These are phyloP conservation scores for Chrysosphaeria jannelii DNA, from an alignment of 2,329 filamentous ascomycete genomes.

Conservation along the genomic window DNA sequence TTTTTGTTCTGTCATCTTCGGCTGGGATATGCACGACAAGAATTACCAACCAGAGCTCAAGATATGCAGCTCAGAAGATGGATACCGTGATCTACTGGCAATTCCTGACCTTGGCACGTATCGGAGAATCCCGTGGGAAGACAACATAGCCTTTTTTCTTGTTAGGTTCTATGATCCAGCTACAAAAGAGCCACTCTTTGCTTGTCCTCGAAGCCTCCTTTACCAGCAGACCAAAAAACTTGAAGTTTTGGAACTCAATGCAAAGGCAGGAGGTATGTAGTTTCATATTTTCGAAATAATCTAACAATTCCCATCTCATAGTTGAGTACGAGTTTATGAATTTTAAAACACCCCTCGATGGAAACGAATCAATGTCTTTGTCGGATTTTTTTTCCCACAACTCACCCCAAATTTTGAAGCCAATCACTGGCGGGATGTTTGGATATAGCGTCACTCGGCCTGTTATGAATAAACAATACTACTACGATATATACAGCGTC, in stretches of 20 bases:
- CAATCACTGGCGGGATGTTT: constrained; percentile 82
- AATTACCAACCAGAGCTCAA: constrained; percentile 64
- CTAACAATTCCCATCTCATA: constrained; percentile 9
- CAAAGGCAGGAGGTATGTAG: constrained; percentile 54
- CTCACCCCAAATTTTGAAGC: constrained; percentile 39
- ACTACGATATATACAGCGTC: constrained; percentile 59
- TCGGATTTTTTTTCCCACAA: constrained; percentile 47
- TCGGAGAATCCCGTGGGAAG: constrained; percentile 72
- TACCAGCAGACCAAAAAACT: constrained; percentile 37
- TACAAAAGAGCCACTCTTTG: constrained; percentile 36
- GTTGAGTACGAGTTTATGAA: constrained; percentile 92
- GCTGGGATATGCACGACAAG: constrained; percentile 91
- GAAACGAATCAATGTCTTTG: constrained; percentile 18
- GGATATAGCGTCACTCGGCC: constrained; percentile 73
- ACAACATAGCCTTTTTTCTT: constrained; percentile 60
- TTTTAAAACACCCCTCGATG: constrained; percentile 35
- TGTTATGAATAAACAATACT: constrained; percentile 76
- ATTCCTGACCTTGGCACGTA: constrained; percentile 51
- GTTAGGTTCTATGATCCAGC: constrained; percentile 65
- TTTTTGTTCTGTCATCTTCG: constrained; percentile 83
- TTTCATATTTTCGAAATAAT: neutral
- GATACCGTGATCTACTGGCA: constrained; percentile 63
- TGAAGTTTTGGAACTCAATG: constrained; percentile 36
- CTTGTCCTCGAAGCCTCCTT: constrained; percentile 52
- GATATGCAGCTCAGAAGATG: constrained; percentile 74